Evolutionary conservation across 2,329 filamentous ascomycete species (phyloP).

Genomic region (Pyricularia grisea): DNA sequence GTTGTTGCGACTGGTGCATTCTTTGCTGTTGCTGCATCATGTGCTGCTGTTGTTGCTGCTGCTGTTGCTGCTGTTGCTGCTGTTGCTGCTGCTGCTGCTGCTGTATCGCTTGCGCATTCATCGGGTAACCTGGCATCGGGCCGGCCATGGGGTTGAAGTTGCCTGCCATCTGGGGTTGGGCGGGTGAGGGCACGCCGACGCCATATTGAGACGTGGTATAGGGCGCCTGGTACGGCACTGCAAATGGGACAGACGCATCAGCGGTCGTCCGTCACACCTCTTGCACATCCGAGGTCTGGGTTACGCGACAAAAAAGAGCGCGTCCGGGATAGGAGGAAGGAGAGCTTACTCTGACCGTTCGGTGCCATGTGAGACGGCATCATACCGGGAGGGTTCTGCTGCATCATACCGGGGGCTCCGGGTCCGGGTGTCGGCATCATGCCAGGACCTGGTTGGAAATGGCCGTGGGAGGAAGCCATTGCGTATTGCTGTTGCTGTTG

Average conservation of each 20-base stretch:
- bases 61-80: constrained; percentile 16
- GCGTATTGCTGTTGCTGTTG: constrained; percentile 34
- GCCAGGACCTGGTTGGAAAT: constrained; percentile 40
- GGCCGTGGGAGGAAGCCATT: constrained; percentile 37
- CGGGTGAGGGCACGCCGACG: constrained; percentile 37
- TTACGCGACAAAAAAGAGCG: constrained; percentile 11
- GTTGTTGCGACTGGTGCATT: constrained; percentile 18
- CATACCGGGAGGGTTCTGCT: constrained; percentile 45
- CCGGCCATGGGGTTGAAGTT: constrained; percentile 47
- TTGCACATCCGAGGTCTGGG: constrained; percentile 6
- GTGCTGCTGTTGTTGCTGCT: constrained; percentile 32
- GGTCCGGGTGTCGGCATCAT: constrained; percentile 45
- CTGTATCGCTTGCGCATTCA: constrained; percentile 42
- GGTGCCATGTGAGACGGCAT: constrained; percentile 46
- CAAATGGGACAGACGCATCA: constrained; percentile 7
- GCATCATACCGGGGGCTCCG: constrained; percentile 48
- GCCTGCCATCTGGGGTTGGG: constrained; percentile 35
- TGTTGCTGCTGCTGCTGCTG: constrained; percentile 30
- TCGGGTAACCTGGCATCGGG: constrained; percentile 44
- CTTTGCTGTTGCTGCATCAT: constrained; percentile 15
- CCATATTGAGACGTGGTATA: constrained; percentile 50
- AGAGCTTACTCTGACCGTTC: constrained; percentile 50
- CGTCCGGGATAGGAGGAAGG: constrained; percentile 12
- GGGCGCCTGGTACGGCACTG: constrained; percentile 50
- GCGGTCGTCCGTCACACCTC: constrained; percentile 1